phyloP scores from a whole-genome alignment of 371 early-diverging fungal species.

The Syncephalastrum racemosum region DNA sequence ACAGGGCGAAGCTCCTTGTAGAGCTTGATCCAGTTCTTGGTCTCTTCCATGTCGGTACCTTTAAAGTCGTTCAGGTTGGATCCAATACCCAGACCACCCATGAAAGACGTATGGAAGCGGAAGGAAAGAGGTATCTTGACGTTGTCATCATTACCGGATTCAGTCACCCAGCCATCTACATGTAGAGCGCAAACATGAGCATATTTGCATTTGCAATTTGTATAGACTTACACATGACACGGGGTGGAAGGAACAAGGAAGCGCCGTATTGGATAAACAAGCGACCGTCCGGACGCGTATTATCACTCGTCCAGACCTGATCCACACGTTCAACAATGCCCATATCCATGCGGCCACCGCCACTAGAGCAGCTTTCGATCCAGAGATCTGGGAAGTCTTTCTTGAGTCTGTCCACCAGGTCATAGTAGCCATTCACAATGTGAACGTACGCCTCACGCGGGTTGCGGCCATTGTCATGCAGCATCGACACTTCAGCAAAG shows the following conservation, averaged over 20 bases:
- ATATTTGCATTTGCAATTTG: conserved; percentile 15
- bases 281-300: conserved; percentile 41
- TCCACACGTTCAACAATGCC: conserved; percentile 22
- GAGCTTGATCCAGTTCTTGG: conserved; percentile 29
- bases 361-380: conserved; percentile 47
- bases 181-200: not conserved
- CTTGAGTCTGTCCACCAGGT: conserved; percentile 24
- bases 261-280: conserved; percentile 39
- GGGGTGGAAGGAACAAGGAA: conserved; percentile 36
- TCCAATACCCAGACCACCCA: conserved; percentile 39
- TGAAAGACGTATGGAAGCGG: conserved; percentile 41
- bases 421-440: conserved; percentile 21
- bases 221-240: conserved; percentile 19
- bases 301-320: conserved; percentile 39
- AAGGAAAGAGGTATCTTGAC: conserved; percentile 30
- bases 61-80: conserved; percentile 20
- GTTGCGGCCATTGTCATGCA: conserved; percentile 11
- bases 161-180: conserved; percentile 29
- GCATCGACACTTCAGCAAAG: conserved; percentile 15
- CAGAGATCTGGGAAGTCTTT: conserved; percentile 17
- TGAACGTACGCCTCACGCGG: conserved; percentile 27
- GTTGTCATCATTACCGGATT: conserved; percentile 18
- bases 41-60: conserved; percentile 14
- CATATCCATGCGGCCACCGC: conserved; percentile 45
- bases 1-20: conserved; percentile 34